phyloP scores from a whole-genome alignment of 345 rosid species.

The Ricinus communis region DNA sequence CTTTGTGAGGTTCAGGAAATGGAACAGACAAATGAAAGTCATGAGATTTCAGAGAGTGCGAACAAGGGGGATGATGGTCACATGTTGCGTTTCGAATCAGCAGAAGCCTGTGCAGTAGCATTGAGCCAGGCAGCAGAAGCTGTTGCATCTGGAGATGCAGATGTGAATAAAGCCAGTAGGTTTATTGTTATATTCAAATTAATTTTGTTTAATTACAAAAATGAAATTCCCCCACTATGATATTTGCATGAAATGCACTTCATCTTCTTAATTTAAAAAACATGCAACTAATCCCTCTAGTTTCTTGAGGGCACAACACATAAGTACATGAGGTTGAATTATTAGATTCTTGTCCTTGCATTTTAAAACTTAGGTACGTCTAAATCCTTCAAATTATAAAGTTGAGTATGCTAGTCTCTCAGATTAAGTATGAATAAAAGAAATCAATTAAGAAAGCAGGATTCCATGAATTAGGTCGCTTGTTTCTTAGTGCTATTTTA shows the following conservation, averaged over 20 bases:
- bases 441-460: too few relatives aligned
- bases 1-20: slow-evolving; percentile 56
- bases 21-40: slow-evolving; percentile 27
- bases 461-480: background rate
- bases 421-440: background rate
- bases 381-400: background rate
- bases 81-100: slow-evolving; percentile 50
- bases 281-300: background rate
- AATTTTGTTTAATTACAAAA: background rate
- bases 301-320: background rate
- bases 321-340: background rate
- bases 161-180: slow-evolving; percentile 59
- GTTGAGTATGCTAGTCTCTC: background rate
- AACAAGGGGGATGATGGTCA: slow-evolving; percentile 30
- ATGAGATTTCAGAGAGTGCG: slow-evolving; percentile 15
- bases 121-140: slow-evolving; percentile 77
- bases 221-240: background rate
- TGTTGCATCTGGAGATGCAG: slow-evolving; percentile 57
- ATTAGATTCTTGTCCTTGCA: background rate
- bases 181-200: background rate
- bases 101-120: slow-evolving; percentile 77
- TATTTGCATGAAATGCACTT: background rate
- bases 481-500: background rate
- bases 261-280: background rate
- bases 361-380: background rate